A percentile compares a stretch with the other conserved stretches of the same genome.
These are phyloP conservation scores for Diplodia mutila DNA, from an alignment of 2,329 filamentous ascomycete species.

Conservation along the genomic window DNA sequence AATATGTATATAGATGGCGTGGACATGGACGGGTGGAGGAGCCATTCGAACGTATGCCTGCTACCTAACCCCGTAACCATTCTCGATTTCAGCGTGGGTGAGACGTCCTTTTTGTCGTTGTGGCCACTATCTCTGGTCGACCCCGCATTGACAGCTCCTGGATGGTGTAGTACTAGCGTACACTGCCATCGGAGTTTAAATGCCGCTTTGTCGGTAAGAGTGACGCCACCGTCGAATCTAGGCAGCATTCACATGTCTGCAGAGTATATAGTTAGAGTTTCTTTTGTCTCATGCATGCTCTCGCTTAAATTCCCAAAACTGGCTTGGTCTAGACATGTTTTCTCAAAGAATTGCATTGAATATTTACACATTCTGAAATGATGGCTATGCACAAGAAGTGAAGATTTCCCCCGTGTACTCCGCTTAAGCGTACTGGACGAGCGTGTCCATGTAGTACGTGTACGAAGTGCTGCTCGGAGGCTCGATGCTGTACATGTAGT, in stretches of 20 bases:
- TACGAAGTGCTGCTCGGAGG: slow-evolving; percentile 48
- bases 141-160: not conserved
- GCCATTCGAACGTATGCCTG: too few relatives aligned
- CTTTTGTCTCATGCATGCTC: too few relatives aligned
- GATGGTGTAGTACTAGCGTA: not conserved
- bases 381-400: slow-evolving; percentile 10
- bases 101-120: not conserved
- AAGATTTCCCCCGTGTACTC: not conserved
- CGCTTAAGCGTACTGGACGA: slow-evolving; percentile 1
- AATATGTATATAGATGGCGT: too few relatives aligned
- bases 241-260: not conserved
- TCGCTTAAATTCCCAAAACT: too few relatives aligned
- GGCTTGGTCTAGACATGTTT: too few relatives aligned
- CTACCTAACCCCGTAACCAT: too few relatives aligned
- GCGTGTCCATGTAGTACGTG: slow-evolving; percentile 17
- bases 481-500: slow-evolving; percentile 51
- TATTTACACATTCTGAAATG: not conserved
- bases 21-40: too few relatives aligned
- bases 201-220: not conserved
- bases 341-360: not conserved
- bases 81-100: not conserved
- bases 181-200: not conserved
- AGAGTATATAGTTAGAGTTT: too few relatives aligned
- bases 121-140: not conserved
- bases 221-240: not conserved